A percentile compares a stretch with the other conserved stretches of the same genome.
Evolutionary conservation across 2,329 filamentous ascomycete species (phyloP).

Genomic region (Samsoniella hepiali): DNA sequence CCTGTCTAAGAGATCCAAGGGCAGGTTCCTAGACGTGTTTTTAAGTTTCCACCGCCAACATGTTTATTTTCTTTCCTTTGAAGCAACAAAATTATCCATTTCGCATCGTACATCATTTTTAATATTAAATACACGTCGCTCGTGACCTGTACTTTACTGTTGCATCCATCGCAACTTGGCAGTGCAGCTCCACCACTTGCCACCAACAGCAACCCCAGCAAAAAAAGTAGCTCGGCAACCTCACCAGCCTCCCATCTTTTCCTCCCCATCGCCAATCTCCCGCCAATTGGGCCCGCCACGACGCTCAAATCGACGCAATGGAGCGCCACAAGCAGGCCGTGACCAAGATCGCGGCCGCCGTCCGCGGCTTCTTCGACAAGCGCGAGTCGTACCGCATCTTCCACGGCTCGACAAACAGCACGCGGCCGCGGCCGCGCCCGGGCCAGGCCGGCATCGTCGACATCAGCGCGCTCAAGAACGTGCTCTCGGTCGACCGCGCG

Average conservation of each 20-base stretch:
- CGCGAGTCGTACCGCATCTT: constrained; percentile 66
- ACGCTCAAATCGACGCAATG: constrained; percentile 33
- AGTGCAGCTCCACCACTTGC: background rate
- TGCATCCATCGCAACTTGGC: background rate
- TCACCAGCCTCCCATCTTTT: background rate
- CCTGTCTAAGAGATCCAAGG: no score
- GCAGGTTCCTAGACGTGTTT: no score
- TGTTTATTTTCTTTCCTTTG: no score
- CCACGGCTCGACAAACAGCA: constrained; percentile 76
- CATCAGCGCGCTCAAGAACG: constrained; percentile 61
- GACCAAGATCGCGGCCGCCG: constrained; percentile 44
- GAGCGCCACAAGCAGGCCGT: constrained; percentile 50
- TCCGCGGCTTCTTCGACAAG: constrained; percentile 46
- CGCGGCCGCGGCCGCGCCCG: constrained; percentile 46
- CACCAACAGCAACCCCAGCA: background rate
- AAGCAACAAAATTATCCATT: no score
- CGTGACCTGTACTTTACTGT: no score
- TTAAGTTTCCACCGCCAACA: no score
- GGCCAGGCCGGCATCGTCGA: constrained; percentile 47
- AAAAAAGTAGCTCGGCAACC: background rate
- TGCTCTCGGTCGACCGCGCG: constrained; percentile 59
- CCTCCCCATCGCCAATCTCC: background rate
- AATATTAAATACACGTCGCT: no score
- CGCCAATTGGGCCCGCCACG: background rate
- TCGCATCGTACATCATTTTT: no score